These are phyloP conservation scores for Naganishia onofrii DNA, from an alignment of 768 basidiomycete genomes.

Conservation along the genomic window DNA sequence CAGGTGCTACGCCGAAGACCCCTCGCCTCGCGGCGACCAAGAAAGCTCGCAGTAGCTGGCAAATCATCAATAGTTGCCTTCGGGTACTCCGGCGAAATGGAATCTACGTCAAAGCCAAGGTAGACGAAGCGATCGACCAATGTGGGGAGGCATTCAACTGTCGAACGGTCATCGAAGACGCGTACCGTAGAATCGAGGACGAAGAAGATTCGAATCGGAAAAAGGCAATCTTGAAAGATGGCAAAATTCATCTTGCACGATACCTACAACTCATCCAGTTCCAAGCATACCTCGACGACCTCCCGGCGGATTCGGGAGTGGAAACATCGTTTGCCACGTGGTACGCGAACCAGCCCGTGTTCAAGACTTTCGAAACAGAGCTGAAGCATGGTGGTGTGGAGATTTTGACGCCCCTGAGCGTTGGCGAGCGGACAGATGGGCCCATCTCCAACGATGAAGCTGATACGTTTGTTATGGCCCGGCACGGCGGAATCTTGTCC, in stretches of 20 bases:
- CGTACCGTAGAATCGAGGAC: constrained; percentile 72
- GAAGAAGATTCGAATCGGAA: constrained; percentile 70
- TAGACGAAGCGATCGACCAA: constrained; percentile 66
- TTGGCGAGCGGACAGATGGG: constrained; percentile 57
- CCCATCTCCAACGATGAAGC: constrained; percentile 89
- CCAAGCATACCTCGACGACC: constrained; percentile 82
- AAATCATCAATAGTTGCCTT: constrained; percentile 74
- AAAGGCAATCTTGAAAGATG: constrained; percentile 67
- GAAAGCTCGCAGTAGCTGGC: constrained; percentile 38
- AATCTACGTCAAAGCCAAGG: constrained; percentile 68
- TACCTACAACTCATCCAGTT: constrained; percentile 85
- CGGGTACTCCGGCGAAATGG: constrained; percentile 78
- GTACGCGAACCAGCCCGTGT: constrained; percentile 81
- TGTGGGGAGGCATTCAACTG: constrained; percentile 80
- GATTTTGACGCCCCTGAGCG: constrained; percentile 76
- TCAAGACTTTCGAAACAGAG: constrained; percentile 92
- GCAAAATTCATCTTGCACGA: constrained; percentile 73
- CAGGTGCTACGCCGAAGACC: constrained; percentile 26
- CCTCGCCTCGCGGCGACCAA: constrained; percentile 23
- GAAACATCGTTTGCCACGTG: constrained; percentile 63
- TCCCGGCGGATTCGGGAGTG: constrained; percentile 68
- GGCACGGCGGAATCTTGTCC: constrained; percentile 79
- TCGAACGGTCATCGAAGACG: constrained; percentile 81
- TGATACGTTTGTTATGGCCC: constrained; percentile 74
- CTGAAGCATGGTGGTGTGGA: constrained; percentile 72